Evolutionary conservation across 495 filamentous ascomycete species (phyloP).

Genomic region (Hypoxylon cercidicola): DNA sequence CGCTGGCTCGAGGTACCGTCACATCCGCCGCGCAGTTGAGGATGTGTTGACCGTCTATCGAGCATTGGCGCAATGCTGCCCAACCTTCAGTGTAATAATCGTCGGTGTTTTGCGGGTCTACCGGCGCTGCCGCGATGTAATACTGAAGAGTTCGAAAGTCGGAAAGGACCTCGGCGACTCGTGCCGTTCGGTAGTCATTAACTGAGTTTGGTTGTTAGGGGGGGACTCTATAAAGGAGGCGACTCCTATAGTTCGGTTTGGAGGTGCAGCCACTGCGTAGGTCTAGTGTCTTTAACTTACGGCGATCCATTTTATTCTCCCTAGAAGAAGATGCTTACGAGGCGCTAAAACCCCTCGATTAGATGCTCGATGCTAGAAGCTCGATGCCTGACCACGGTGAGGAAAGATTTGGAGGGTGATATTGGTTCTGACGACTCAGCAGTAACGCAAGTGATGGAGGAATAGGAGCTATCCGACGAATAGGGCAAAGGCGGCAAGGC

Average conservation of each 20-base stretch:
- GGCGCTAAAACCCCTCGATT: slow-evolving; percentile 14
- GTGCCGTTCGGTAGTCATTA: slow-evolving; percentile 82
- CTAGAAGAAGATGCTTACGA: slow-evolving; percentile 20
- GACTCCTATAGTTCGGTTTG: slow-evolving; percentile 17
- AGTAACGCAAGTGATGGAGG: slow-evolving; percentile 22
- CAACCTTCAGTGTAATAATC: slow-evolving; percentile 85
- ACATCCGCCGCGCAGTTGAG: slow-evolving; percentile 72
- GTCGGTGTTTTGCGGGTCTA: slow-evolving; percentile 65
- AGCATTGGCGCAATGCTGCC: slow-evolving; percentile 77
- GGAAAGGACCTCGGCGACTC: slow-evolving; percentile 83
- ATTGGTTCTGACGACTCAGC: slow-evolving; percentile 12
- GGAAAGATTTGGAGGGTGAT: slow-evolving; percentile 8
- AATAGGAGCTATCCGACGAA: slow-evolving; percentile 24
- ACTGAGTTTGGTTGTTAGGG: slow-evolving; percentile 63
- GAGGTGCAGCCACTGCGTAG: slow-evolving; percentile 8
- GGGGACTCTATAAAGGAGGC: slow-evolving; percentile 12
- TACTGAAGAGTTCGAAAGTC: slow-evolving; percentile 86
- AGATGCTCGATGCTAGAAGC: slow-evolving; percentile 11
- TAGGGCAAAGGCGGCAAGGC: slow-evolving; percentile 33
- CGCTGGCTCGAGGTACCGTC: slow-evolving; percentile 66
- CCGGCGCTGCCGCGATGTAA: slow-evolving; percentile 77
- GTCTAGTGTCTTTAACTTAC: slow-evolving; percentile 40
- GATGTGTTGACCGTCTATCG: slow-evolving; percentile 77
- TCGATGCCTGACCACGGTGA: slow-evolving; percentile 19
- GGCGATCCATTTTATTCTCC: slow-evolving; percentile 46